These are phyloP conservation scores for Lophiostoma macrostomum DNA, from an alignment of 495 filamentous ascomycete species.

Conservation along the genomic window DNA sequence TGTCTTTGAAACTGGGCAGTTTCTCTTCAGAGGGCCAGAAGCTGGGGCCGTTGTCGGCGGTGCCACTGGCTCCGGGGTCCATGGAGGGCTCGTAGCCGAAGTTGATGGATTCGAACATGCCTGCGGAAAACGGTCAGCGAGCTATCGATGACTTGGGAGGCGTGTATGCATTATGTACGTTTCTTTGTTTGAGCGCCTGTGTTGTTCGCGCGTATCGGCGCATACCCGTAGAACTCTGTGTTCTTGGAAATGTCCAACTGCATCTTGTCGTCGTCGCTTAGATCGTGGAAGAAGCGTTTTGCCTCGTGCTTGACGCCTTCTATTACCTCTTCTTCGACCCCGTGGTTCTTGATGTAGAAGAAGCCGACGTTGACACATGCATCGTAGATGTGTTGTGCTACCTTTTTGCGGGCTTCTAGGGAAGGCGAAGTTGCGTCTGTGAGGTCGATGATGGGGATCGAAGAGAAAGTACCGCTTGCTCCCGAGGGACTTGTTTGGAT, in stretches of 20 bases:
- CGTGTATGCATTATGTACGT: no score
- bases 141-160: no score
- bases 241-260: conserved; percentile 15
- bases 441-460: conserved; percentile 50
- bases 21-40: conserved; percentile 24
- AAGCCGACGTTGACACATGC: conserved; percentile 48
- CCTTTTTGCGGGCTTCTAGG: conserved; percentile 34
- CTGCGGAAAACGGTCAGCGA: no score
- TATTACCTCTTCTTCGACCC: conserved; percentile 1
- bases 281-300: conserved; percentile 16
- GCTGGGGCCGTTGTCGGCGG: no score
- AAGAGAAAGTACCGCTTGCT: no score
- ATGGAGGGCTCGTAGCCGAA: no score
- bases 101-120: conserved; percentile 15
- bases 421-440: conserved; percentile 41
- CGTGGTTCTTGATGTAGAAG: conserved; percentile 47
- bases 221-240: conserved; percentile 16
- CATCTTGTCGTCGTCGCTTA: conserved; percentile 9
- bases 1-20: conserved; percentile 21
- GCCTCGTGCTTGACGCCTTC: conserved; percentile 4
- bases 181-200: conserved; percentile 31
- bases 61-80: no score
- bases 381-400: conserved; percentile 43
- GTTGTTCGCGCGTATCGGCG: conserved; percentile 24
- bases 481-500: no score